Base-by-base conservation (phyloP, 2,329 filamentous ascomycete genomes). In the Leptographium radiaticola region DNA sequence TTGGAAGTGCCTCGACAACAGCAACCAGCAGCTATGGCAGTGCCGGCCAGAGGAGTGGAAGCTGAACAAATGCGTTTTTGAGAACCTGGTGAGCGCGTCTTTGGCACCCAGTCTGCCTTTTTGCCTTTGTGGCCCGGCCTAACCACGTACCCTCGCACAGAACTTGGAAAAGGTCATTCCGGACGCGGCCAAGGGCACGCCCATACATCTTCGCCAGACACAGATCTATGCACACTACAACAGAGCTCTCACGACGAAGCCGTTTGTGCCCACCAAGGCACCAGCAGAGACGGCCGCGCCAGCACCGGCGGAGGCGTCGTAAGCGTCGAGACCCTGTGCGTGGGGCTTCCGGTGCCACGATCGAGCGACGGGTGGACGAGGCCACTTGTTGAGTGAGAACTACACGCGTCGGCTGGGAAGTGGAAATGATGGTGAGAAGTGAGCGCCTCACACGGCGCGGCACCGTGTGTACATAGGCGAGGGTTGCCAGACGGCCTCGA, bases 21-120 rank as follows among this genome's bases (percentile, higher is more conserved):
- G 94, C 75, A 98, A 98, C 76, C 93, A 98, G 67, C 88, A 95
- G 72, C 75, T 97, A 56, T 98, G 89, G 86, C 89, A 97, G 66
- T 98, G 93, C 75, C 82, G 93, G 63, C 83, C 83, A 65, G 76
- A 80, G 59, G 93, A 98, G 76, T 84, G 88, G 80, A 84, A 84
- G 67, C 75, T 98, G 64, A 98, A 96, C 77, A 86, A 84, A 73
- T 98, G 93, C 71, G 90, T 96, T 49, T 97, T 87, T 67, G 85
- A 96, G 61, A 97, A 96, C 69, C 71, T 98, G 75, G 93, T 98
- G 43, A n/a, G 43, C 31, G 25, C 2, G 55, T 51, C 31, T 25
- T 40, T 20, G 40, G 18, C 4, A 16, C 25, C 10, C 13, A 6
- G 9, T 7, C 30, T 31, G 33, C 42, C 8, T 44, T 15, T 30